phyloP scores from a whole-genome alignment of 2,329 filamentous ascomycete genomes.

The Bretziella fagacearum region DNA sequence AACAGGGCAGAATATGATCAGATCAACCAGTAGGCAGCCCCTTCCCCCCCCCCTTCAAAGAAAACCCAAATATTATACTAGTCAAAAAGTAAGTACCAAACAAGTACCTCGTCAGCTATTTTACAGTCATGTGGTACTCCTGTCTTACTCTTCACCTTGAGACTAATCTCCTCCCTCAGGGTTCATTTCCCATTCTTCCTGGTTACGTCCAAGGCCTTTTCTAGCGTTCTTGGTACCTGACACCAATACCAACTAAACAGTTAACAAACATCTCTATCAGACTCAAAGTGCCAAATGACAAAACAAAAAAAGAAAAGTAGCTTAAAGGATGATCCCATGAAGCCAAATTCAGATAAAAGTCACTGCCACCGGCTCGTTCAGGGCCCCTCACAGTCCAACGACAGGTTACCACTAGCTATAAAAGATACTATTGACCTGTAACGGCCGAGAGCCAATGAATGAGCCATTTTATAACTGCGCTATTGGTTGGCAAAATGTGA shows the following conservation, averaged over 20 bases:
- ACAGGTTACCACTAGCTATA: no score
- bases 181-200: not conserved
- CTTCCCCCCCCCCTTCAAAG: not conserved
- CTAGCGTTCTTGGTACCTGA: slow-evolving; percentile 8
- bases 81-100: not conserved
- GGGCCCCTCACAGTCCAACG: no score
- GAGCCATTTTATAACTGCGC: not conserved
- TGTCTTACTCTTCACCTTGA: not conserved
- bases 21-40: not conserved
- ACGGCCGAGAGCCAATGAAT: not conserved
- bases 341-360: slow-evolving; percentile 8
- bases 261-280: not conserved
- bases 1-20: not conserved
- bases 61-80: not conserved
- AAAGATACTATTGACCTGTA: not conserved
- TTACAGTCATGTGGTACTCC: not conserved
- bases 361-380: slow-evolving; percentile 2
- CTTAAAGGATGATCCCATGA: not conserved
- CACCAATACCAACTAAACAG: not conserved
- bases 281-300: not conserved
- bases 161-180: slow-evolving; percentile 3
- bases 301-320: no score
- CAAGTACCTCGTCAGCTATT: not conserved
- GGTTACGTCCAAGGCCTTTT: not conserved
- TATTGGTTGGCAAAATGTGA: not conserved